phyloP scores from a whole-genome alignment of 2,329 filamentous ascomycete genomes.

The Colletotrichum graminicola region DNA sequence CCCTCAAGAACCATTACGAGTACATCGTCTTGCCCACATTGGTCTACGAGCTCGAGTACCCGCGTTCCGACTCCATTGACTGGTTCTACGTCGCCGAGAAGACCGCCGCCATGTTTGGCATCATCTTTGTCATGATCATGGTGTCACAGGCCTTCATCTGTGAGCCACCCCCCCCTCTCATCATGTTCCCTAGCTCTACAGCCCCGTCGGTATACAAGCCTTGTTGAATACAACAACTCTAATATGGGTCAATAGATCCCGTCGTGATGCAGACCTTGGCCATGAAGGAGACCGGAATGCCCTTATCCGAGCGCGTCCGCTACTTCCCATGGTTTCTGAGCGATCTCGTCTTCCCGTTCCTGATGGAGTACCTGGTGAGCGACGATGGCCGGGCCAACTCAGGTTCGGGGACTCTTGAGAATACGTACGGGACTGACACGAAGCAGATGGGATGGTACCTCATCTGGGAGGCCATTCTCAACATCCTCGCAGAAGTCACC shows the following conservation, averaged over 20 bases:
- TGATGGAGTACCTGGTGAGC: slow-evolving; percentile 77
- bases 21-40: slow-evolving; percentile 82
- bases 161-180: slow-evolving; percentile 42
- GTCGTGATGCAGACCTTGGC: slow-evolving; percentile 75
- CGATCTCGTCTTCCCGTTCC: slow-evolving; percentile 82
- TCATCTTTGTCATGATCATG: slow-evolving; percentile 84
- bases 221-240: neutral
- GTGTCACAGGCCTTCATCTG: slow-evolving; percentile 81
- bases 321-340: slow-evolving; percentile 81
- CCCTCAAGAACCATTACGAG: slow-evolving; percentile 73
- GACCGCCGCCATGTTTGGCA: slow-evolving; percentile 75
- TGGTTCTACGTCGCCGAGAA: slow-evolving; percentile 84
- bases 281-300: slow-evolving; percentile 75
- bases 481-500: slow-evolving; percentile 81
- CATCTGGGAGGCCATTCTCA: slow-evolving; percentile 82
- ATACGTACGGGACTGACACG: neutral
- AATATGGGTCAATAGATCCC: slow-evolving; percentile 61
- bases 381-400: neutral
- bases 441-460: slow-evolving; percentile 78
- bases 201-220: neutral
- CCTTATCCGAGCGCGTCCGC: slow-evolving; percentile 70
- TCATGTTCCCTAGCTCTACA: neutral
- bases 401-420: neutral
- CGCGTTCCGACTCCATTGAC: slow-evolving; percentile 74
- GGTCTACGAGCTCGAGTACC: slow-evolving; percentile 84